Conservation (phyloP, 805 yeast genomes). For the Vanderwaltozyma verrucispora region DNA sequence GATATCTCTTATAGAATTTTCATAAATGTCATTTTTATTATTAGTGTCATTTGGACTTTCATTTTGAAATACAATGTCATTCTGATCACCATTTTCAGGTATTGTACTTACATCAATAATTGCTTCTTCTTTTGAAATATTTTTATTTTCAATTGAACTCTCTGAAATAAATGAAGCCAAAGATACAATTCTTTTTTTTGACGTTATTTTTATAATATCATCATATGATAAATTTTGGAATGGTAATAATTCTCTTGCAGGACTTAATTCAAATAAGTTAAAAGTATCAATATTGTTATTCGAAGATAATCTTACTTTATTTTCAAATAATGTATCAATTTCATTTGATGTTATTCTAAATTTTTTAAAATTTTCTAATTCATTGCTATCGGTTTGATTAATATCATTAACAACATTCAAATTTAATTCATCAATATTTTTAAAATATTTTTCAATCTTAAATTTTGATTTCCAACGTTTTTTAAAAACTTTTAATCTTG, state of each 20-base stretch:
- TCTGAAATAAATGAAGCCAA: background rate
- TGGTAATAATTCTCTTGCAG: background rate
- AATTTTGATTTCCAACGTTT: too few relatives aligned
- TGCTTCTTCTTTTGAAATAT: background rate
- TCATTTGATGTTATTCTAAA: background rate
- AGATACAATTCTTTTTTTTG: background rate
- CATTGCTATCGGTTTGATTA: too few relatives aligned
- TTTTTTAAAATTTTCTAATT: background rate
- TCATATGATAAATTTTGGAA: slow-evolving; percentile 2
- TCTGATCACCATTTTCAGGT: background rate
- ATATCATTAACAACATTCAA: background rate
- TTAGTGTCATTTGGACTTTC: too few relatives aligned
- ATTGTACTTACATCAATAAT: background rate
- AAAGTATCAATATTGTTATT: background rate
- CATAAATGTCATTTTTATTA: too few relatives aligned
- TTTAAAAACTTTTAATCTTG: too few relatives aligned
- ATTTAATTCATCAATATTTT: too few relatives aligned
- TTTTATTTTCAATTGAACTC: too few relatives aligned
- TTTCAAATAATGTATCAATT: background rate
- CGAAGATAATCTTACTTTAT: background rate
- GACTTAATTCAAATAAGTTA: slow-evolving; percentile 2
- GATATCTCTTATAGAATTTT: background rate
- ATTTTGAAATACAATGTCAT: too few relatives aligned
- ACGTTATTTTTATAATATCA: background rate
- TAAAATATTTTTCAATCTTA: background rate